These are phyloP conservation scores for Mikania micrantha DNA, from an alignment of 129 eudicot species.

Conservation along the genomic window DNA sequence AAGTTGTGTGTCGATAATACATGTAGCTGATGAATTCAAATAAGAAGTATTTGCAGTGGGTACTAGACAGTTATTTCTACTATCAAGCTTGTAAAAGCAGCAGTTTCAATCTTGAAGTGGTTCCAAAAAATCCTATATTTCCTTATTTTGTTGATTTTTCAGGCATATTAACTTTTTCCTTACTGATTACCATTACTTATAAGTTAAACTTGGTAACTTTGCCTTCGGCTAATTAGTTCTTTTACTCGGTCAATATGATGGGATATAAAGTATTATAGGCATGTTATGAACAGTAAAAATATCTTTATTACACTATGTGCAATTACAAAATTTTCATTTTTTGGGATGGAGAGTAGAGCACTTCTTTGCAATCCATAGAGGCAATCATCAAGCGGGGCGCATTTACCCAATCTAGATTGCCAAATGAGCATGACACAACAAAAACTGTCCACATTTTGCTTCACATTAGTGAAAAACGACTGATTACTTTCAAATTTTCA, in stretches of 20 bases:
- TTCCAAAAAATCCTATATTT: not conserved
- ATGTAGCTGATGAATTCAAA: not conserved
- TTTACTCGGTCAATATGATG: not conserved
- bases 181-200: not conserved
- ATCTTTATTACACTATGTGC: not conserved
- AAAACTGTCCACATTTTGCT: not conserved
- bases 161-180: not conserved
- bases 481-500: not conserved
- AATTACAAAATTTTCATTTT: not conserved
- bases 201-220: not conserved
- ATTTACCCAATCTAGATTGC: not conserved
- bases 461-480: not conserved
- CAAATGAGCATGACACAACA: not conserved
- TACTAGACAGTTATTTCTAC: no score
- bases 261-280: not conserved
- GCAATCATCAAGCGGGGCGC: not conserved
- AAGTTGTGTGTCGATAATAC: slow-evolving; percentile 4
- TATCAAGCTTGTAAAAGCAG: no score
- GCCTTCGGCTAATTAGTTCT: not conserved
- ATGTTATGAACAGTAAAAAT: slow-evolving; percentile 3
- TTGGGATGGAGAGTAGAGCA: not conserved
- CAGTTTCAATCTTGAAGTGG: not conserved
- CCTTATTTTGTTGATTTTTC: not conserved
- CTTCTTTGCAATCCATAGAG: not conserved
- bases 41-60: not conserved